These are phyloP conservation scores for Rosellinia necatrix DNA, from an alignment of 2,329 filamentous ascomycete genomes.

Conservation along the genomic window DNA sequence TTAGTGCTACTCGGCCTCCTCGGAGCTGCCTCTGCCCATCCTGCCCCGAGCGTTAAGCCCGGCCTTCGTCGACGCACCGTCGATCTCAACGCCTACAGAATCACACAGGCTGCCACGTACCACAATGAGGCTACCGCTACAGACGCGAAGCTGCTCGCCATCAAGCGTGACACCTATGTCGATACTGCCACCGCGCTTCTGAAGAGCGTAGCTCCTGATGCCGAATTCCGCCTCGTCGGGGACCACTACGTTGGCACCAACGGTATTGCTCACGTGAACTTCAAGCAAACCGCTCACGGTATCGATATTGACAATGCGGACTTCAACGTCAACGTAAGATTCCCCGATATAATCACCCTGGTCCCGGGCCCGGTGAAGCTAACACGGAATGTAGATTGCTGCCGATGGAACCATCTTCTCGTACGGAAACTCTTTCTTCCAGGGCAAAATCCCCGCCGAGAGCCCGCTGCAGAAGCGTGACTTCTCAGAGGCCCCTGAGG, in stretches of 20 bases:
- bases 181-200: slow-evolving; percentile 51
- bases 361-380: slow-evolving; percentile 12
- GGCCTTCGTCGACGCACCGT: slow-evolving; percentile 40
- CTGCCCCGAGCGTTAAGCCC: slow-evolving; percentile 31
- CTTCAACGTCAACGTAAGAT: slow-evolving; percentile 64
- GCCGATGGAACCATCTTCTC: slow-evolving; percentile 61
- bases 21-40: slow-evolving; percentile 40
- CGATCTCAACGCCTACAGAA: slow-evolving; percentile 42
- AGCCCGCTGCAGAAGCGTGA: slow-evolving; percentile 47
- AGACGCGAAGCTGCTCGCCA: slow-evolving; percentile 32
- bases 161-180: slow-evolving; percentile 46
- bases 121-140: slow-evolving; percentile 36
- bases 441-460: slow-evolving; percentile 48
- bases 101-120: slow-evolving; percentile 39
- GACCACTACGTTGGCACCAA: slow-evolving; percentile 61
- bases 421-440: slow-evolving; percentile 55
- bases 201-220: slow-evolving; percentile 43
- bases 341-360: background rate
- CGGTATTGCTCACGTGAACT: slow-evolving; percentile 61
- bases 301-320: slow-evolving; percentile 65
- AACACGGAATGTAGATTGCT: slow-evolving; percentile 46
- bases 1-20: slow-evolving; percentile 41
- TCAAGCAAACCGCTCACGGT: slow-evolving; percentile 62
- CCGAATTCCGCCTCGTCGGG: slow-evolving; percentile 54
- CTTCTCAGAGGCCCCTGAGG: slow-evolving; percentile 49